A percentile compares a stretch with the other conserved stretches of the same genome.
Conservation (phyloP, 306 rosid species). For the Lathyrus tuberosus region DNA sequence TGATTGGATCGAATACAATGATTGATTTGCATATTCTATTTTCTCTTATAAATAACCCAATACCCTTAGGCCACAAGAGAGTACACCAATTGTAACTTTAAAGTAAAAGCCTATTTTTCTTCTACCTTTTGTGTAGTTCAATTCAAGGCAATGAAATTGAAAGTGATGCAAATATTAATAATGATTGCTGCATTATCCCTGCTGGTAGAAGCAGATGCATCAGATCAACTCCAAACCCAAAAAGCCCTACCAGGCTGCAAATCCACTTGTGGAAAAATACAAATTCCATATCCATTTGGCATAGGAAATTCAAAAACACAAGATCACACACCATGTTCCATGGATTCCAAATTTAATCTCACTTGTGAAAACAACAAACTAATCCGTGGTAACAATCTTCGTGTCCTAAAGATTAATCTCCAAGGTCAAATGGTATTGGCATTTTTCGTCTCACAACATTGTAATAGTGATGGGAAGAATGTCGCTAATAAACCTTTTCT, state of each 20-base stretch:
- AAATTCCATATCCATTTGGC: slow-evolving; percentile 56
- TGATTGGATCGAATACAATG: too few species aligned
- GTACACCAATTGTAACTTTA: too few species aligned
- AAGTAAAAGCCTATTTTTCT: not conserved
- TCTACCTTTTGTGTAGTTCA: not conserved
- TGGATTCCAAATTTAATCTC: not conserved
- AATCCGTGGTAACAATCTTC: not conserved
- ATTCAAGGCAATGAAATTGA: not conserved
- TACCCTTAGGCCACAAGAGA: too few species aligned
- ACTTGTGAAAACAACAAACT: not conserved
- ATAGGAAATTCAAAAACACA: not conserved
- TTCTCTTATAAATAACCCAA: too few species aligned
- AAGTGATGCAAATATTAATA: not conserved
- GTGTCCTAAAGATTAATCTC: slow-evolving; percentile 27
- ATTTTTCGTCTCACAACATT: not conserved
- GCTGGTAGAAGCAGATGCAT: not conserved
- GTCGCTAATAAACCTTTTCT: not conserved
- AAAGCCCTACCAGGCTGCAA: not conserved
- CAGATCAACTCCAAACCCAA: not conserved
- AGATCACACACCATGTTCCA: not conserved
- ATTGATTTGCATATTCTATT: too few species aligned
- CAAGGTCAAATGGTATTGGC: slow-evolving; percentile 8
- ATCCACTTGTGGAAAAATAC: not conserved
- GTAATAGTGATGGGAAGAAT: not conserved
- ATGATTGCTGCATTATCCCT: not conserved